phyloP scores from a whole-genome alignment of 805 yeast genomes.

The Wickerhamiella shivajii region DNA sequence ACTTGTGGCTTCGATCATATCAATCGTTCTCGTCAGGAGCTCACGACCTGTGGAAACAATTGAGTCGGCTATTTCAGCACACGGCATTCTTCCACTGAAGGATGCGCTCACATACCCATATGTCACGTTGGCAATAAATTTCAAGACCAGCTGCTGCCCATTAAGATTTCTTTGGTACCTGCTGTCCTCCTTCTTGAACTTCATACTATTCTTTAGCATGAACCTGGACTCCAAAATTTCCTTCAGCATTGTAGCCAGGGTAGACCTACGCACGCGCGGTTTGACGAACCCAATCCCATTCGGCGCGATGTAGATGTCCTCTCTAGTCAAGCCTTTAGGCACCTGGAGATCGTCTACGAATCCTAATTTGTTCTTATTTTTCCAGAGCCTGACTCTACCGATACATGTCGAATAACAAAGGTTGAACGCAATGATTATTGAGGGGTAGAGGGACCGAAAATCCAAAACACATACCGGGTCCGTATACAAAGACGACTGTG shows the following conservation, averaged over 20 bases:
- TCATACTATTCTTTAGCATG: slow-evolving; percentile 65
- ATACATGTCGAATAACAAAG: slow-evolving; percentile 39
- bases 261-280: slow-evolving; percentile 47
- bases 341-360: slow-evolving; percentile 30
- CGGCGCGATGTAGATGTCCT: slow-evolving; percentile 59
- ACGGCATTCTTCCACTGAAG: slow-evolving; percentile 94
- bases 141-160: slow-evolving; percentile 73
- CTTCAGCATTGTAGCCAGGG: slow-evolving; percentile 67
- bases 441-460: slow-evolving; percentile 88
- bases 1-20: slow-evolving; percentile 41
- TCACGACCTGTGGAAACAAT: slow-evolving; percentile 88
- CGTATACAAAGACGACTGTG: slow-evolving; percentile 67
- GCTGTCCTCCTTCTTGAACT: slow-evolving; percentile 23
- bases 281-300: slow-evolving; percentile 76
- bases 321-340: slow-evolving; percentile 40
- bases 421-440: slow-evolving; percentile 80
- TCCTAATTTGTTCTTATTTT: slow-evolving; percentile 26
- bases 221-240: slow-evolving; percentile 72
- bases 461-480: slow-evolving; percentile 84
- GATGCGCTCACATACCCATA: slow-evolving; percentile 94
- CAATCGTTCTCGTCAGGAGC: slow-evolving; percentile 56
- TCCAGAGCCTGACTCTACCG: slow-evolving; percentile 24
- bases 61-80: slow-evolving; percentile 87
- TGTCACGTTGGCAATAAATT: slow-evolving; percentile 85
- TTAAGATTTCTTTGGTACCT: slow-evolving; percentile 38